Evolutionary conservation across 768 basidiomycete species (phyloP).

Genomic region (Leccinum obscurum): DNA sequence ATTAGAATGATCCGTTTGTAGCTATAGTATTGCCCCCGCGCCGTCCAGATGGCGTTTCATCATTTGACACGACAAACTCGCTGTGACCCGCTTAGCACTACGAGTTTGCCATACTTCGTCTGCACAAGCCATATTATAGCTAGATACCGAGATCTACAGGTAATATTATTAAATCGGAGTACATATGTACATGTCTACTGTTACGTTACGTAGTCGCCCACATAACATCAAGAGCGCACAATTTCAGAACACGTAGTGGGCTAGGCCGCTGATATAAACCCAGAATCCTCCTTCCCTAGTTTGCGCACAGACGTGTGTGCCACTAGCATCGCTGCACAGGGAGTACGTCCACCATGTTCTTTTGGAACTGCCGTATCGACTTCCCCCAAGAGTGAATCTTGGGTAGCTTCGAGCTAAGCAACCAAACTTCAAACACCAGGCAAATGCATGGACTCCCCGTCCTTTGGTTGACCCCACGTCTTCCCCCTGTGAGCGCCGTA

Average conservation of each 20-base stretch:
- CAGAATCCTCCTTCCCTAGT: no score
- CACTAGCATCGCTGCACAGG: no score
- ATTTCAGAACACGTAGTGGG: no score
- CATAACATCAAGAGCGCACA: no score
- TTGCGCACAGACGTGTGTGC: no score
- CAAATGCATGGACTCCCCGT: background rate
- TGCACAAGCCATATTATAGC: background rate
- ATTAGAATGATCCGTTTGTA: background rate
- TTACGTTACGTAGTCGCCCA: background rate
- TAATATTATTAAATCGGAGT: background rate
- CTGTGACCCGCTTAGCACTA: background rate
- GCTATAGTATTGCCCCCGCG: background rate
- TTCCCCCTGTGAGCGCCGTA: conserved; percentile 4
- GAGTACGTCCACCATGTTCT: no score
- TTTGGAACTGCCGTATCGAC: background rate
- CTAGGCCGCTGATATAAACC: no score
- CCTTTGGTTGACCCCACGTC: background rate
- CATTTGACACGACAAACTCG: background rate
- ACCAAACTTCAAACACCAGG: background rate
- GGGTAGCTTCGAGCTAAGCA: background rate
- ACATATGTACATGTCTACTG: background rate
- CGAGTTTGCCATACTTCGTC: background rate
- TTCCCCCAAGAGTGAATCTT: background rate
- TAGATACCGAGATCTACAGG: background rate
- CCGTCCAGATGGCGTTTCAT: background rate